These are phyloP conservation scores for Mycena sp. DNA, from an alignment of 1,284 basidiomycete genomes.

Conservation along the genomic window DNA sequence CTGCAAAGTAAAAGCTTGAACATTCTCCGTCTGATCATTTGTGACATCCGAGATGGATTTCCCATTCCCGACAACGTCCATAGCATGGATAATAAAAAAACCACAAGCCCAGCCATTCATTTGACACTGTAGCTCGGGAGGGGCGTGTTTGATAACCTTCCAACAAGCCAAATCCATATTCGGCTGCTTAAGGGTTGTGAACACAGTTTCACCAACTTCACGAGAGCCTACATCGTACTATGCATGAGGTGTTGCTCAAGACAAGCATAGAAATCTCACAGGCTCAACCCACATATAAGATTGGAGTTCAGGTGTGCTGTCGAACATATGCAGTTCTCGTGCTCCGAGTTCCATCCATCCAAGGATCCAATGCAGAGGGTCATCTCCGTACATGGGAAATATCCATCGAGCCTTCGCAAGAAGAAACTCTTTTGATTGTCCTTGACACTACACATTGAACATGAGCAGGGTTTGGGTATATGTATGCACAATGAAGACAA, in stretches of 20 bases:
- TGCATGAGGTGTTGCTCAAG: background rate
- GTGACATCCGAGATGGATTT: no score
- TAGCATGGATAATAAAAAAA: no score
- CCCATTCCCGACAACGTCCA: no score
- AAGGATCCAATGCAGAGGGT: conserved; percentile 11
- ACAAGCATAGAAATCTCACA: background rate
- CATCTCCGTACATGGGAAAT: conserved; percentile 7
- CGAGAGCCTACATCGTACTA: conserved; percentile 2
- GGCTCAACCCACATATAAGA: conserved; percentile 12
- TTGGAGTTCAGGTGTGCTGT: conserved; percentile 11
- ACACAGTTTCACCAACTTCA: background rate
- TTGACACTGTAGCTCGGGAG: no score
- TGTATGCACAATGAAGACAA: background rate
- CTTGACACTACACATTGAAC: background rate
- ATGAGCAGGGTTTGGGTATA: background rate
- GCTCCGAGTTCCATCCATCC: conserved; percentile 9
- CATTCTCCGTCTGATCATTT: no score
- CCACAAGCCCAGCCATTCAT: no score
- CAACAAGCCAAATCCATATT: no score
- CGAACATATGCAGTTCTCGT: conserved; percentile 1
- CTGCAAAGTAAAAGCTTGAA: no score
- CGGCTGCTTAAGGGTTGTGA: background rate
- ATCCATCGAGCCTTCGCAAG: conserved; percentile 3
- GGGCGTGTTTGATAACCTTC: no score
- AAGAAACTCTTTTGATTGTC: background rate